These are phyloP conservation scores for Hortiboletus rubellus DNA, from an alignment of 1,284 basidiomycete genomes.

Conservation along the genomic window DNA sequence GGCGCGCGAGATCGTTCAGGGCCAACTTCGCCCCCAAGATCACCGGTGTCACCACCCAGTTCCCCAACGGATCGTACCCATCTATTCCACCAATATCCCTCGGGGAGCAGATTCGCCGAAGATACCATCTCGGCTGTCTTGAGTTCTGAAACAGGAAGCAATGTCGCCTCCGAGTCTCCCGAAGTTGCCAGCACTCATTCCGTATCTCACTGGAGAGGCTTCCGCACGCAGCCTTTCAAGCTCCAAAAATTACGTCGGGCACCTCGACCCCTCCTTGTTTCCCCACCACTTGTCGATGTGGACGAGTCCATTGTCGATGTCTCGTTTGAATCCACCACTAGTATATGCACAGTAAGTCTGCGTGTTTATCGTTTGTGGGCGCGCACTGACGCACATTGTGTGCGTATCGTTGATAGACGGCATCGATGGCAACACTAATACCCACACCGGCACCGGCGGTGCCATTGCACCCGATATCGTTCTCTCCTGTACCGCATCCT, in stretches of 20 bases:
- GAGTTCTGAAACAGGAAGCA: slow-evolving; percentile 27
- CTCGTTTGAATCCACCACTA: slow-evolving; percentile 9
- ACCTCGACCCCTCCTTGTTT: neutral
- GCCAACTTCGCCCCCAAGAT: slow-evolving; percentile 5
- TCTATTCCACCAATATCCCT: slow-evolving; percentile 18
- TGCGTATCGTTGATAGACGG: slow-evolving; percentile 4
- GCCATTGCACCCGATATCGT: slow-evolving; percentile 20
- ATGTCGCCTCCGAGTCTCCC: slow-evolving; percentile 13
- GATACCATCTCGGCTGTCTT: slow-evolving; percentile 27
- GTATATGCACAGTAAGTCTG: slow-evolving; percentile 21
- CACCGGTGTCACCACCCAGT: slow-evolving; percentile 14
- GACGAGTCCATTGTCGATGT: neutral
- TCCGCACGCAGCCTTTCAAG: slow-evolving; percentile 6
- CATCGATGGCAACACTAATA: neutral
- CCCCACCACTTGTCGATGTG: neutral
- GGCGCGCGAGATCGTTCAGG: slow-evolving; percentile 11
- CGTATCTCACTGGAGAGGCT: slow-evolving; percentile 1
- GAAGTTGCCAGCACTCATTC: slow-evolving; percentile 4
- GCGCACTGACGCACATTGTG: neutral
- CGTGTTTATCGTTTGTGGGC: neutral
- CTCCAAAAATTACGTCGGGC: slow-evolving; percentile 24
- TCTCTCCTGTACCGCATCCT: slow-evolving; percentile 22
- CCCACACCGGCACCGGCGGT: neutral
- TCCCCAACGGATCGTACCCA: slow-evolving; percentile 10
- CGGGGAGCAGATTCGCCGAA: slow-evolving; percentile 35